phyloP scores from a whole-genome alignment of 352 stramenopile species.

The Globisporangium yorkense region DNA sequence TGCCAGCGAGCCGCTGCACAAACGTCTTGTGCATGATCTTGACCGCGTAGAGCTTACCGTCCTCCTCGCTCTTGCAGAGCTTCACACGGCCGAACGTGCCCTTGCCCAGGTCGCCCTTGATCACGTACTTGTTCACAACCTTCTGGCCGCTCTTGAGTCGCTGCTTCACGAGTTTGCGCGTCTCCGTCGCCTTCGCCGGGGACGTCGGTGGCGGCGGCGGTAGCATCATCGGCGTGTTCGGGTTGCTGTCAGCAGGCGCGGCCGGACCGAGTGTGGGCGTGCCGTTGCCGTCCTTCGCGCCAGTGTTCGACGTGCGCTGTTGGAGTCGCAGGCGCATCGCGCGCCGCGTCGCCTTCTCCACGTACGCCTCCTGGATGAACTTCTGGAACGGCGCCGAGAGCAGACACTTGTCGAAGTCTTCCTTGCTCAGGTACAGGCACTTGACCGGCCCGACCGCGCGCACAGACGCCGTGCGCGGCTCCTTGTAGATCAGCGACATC shows the following conservation, averaged over 20 bases:
- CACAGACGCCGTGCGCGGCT: constrained; percentile 79
- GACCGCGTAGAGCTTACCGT: constrained; percentile 78
- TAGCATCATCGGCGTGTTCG: constrained; percentile 20
- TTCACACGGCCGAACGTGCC: constrained; percentile 88
- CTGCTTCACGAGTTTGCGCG: constrained; percentile 76
- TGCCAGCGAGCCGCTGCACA: constrained; percentile 82
- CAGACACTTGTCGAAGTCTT: constrained; percentile 85
- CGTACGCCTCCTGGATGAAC: constrained; percentile 83
- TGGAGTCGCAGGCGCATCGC: constrained; percentile 77
- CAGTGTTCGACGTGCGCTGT: constrained; percentile 32
- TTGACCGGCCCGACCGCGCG: constrained; percentile 75
- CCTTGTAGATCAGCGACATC: constrained; percentile 86
- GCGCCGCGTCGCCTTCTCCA: constrained; percentile 78
- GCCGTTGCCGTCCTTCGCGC: constrained; percentile 10
- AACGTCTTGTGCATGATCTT: constrained; percentile 91
- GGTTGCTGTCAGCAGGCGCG: constrained; percentile 14
- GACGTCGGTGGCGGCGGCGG: constrained; percentile 45
- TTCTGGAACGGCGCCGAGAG: constrained; percentile 79
- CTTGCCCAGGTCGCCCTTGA: constrained; percentile 88
- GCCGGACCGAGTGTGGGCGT: constrained; percentile 8
- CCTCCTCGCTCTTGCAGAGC: constrained; percentile 73
- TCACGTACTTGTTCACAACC: constrained; percentile 93
- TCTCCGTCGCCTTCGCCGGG: constrained; percentile 64
- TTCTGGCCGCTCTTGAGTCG: constrained; percentile 81
- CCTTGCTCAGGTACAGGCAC: constrained; percentile 81